Evolutionary conservation across 169 alveolate species (phyloP).

Genomic region (Cryptosporidium muris): DNA sequence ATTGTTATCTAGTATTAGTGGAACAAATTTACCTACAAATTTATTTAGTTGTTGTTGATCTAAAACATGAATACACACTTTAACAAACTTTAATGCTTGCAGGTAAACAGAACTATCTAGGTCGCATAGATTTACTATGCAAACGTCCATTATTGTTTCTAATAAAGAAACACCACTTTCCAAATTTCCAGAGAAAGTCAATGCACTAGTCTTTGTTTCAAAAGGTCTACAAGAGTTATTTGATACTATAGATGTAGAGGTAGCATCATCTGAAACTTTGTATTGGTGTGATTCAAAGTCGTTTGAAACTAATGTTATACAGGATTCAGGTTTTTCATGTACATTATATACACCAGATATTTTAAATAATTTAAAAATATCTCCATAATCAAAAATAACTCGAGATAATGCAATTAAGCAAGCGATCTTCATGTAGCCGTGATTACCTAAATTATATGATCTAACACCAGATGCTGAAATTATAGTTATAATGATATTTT

Average conservation of each 20-base stretch:
- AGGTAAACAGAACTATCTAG: slow-evolving; percentile 9
- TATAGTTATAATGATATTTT: slow-evolving; percentile 27
- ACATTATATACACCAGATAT: too few species aligned
- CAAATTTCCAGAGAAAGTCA: not conserved
- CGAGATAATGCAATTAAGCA: slow-evolving; percentile 34
- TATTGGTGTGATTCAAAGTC: too few species aligned
- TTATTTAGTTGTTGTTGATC: not conserved
- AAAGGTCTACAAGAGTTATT: too few species aligned
- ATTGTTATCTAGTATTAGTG: slow-evolving; percentile 13
- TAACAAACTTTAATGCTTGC: slow-evolving; percentile 19
- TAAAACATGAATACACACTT: slow-evolving; percentile 3
- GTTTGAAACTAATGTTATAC: not conserved
- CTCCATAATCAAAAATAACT: slow-evolving; percentile 49
- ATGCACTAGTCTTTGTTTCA: too few species aligned
- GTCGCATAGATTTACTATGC: not conserved
- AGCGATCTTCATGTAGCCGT: slow-evolving; percentile 11
- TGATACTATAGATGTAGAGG: too few species aligned
- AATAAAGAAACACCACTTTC: not conserved
- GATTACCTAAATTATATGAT: not conserved
- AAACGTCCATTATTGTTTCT: slow-evolving; percentile 3
- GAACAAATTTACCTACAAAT: slow-evolving; percentile 4
- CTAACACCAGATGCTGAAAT: slow-evolving; percentile 30
- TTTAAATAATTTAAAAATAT: not conserved
- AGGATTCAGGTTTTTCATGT: too few species aligned
- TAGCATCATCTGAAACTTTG: too few species aligned